Evolutionary conservation across 805 yeast species (phyloP), one percentile per base, ranked within the genome.

Genomic region (Candida rishiriensis): DNA sequence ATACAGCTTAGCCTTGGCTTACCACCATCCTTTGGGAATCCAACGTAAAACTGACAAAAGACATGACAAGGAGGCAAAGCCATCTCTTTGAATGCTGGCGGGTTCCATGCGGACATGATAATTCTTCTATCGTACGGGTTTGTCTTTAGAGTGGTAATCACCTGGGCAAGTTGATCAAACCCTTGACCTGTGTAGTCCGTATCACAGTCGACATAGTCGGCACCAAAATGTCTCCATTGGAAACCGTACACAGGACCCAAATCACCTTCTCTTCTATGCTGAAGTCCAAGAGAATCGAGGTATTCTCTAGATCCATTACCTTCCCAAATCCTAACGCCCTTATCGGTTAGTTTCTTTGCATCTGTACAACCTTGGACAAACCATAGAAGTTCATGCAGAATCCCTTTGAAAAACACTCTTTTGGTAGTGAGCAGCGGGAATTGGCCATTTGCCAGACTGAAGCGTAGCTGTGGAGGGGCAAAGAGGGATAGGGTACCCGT

Each of bases 171-270:
- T 69, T 93, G 99, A 63, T 93, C 99, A 44, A 79, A 83, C 11
- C 99, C 99, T 61, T 87, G 73, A 3, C 89, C 91, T 0, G 84
- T 61, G 60, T 93, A 93, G 60, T 93, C 95, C 3, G 90, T 75
- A 47, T 91, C 89, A 59, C 96, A 88, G 43, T 88, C 89, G 29
- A 59, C 71, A 63, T 93, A 93, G 53, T 86, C 81, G 5, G 99
- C 99, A 36, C 99, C 99, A 64, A 93, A 93, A 66, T 93, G 99
- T 57, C 99, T 81, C 99, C 99, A 93, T 66, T 93, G 99, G 69
- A 93, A 93, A 0, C 99, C 99, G 63, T 93, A 93, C 2, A 93
- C 97, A 1, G 99, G 99, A 1, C 99, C 99, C 54, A 93, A 66
- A 66, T 93, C 99, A 43, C 98, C 98, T 56, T 81, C 97, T 47